Evolutionary conservation across 2,329 filamentous ascomycete genomes (phyloP).

Genomic region (Elsinoe necatrix): DNA sequence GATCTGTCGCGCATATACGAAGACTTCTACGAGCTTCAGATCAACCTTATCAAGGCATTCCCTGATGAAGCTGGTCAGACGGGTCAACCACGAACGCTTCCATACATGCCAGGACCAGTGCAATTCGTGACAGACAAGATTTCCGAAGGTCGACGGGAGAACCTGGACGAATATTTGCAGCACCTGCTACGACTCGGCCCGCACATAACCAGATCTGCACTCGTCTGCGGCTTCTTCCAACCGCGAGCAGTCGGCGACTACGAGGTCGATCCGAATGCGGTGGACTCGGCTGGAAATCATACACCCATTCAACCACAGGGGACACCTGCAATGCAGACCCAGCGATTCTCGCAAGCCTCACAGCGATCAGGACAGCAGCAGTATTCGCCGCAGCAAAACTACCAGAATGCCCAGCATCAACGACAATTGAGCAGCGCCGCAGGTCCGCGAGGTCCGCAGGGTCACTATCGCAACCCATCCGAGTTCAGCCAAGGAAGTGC

Average conservation of each 20-base stretch:
- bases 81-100: conserved; percentile 64
- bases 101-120: conserved; percentile 96
- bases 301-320: conserved; percentile 55
- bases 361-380: conserved; percentile 16
- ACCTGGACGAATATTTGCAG: conserved; percentile 91
- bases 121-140: conserved; percentile 98
- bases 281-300: conserved; percentile 45
- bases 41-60: conserved; percentile 83
- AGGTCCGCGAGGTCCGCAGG: conserved; percentile 17
- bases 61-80: conserved; percentile 87
- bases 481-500: conserved; percentile 21
- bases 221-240: conserved; percentile 85
- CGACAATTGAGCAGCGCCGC: conserved; percentile 19
- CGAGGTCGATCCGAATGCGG: conserved; percentile 68
- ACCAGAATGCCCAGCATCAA: conserved; percentile 18
- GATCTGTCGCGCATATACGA: conserved; percentile 92
- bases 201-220: conserved; percentile 73
- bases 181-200: conserved; percentile 73
- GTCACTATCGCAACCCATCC: conserved; percentile 25
- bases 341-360: conserved; percentile 40
- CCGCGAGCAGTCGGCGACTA: conserved; percentile 77
- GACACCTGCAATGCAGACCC: conserved; percentile 32
- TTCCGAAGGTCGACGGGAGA: conserved; percentile 83
- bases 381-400: conserved; percentile 46
- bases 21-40: conserved; percentile 98